Percentiles rank a stretch among this genome's conserved stretches.
Conservation (phyloP, 1,284 basidiomycete genomes). For the Melampsora abietis-canadensis region DNA sequence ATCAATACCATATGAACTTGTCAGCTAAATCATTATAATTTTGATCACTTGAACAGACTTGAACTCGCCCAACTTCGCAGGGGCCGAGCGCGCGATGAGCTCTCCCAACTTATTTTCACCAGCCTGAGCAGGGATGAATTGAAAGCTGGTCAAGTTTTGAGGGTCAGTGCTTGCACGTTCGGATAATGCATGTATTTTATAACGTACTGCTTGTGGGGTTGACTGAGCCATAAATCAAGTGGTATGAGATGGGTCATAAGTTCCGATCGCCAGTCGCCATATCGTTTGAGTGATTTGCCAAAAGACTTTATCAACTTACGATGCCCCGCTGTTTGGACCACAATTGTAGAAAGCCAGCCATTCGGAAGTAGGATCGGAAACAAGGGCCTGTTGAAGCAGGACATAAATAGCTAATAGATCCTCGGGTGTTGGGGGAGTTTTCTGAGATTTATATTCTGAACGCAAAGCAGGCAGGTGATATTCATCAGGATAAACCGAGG, state of each 20-base stretch:
- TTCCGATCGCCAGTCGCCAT: background rate
- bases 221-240: conserved; percentile 33
- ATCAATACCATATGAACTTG: conserved; percentile 38
- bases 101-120: conserved; percentile 47
- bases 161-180: background rate
- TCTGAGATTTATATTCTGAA: conserved; percentile 69
- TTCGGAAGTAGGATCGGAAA: conserved; percentile 56
- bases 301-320: conserved; percentile 2
- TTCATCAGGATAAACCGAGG: conserved; percentile 45
- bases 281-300: background rate
- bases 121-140: conserved; percentile 48
- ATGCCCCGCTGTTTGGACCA: conserved; percentile 72
- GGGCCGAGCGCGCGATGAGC: conserved; percentile 45
- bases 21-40: too few relatives aligned
- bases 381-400: conserved; percentile 65
- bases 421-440: conserved; percentile 69
- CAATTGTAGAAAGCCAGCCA: conserved; percentile 80
- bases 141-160: conserved; percentile 43
- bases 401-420: conserved; percentile 72
- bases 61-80: conserved; percentile 44
- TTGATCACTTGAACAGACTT: background rate
- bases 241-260: background rate
- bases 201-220: conserved; percentile 49
- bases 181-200: background rate
- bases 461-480: background rate